A percentile compares a stretch with the other conserved stretches of the same genome.
Conservation (phyloP, 352 stramenopile genomes). For the Phytophthora colocasiae region DNA sequence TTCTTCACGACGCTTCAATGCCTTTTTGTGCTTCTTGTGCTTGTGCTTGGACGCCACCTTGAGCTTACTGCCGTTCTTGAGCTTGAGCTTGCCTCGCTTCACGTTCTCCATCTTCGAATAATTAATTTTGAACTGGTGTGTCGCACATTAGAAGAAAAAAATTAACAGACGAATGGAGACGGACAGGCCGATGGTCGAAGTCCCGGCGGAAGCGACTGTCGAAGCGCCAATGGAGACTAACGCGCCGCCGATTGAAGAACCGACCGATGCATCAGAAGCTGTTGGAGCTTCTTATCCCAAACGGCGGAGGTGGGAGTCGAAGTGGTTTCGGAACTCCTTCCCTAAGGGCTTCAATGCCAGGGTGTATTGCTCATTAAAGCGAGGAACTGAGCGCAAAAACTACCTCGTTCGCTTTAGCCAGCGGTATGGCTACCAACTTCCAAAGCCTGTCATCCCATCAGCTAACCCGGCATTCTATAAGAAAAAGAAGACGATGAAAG, state of each 20-base stretch:
- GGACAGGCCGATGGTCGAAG: slow-evolving; percentile 1
- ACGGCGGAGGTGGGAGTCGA: too few relatives aligned
- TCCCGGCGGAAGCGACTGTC: neutral
- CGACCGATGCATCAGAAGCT: too few relatives aligned
- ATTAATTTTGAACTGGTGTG: neutral
- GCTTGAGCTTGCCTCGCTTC: slow-evolving; percentile 86
- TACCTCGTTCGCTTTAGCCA: slow-evolving; percentile 20
- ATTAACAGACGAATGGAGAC: slow-evolving; percentile 28
- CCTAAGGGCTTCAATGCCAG: slow-evolving; percentile 22
- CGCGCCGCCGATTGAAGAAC: too few relatives aligned
- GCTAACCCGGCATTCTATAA: neutral
- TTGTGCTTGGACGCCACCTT: slow-evolving; percentile 63
- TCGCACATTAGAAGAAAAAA: slow-evolving; percentile 5
- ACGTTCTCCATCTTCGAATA: slow-evolving; percentile 67
- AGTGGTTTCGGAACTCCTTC: neutral
- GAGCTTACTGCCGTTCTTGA: slow-evolving; percentile 72
- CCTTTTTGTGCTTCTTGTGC: slow-evolving; percentile 68
- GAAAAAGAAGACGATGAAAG: neutral
- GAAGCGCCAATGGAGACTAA: neutral
- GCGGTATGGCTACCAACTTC: slow-evolving; percentile 3
- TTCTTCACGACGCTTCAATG: slow-evolving; percentile 46
- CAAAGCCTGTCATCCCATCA: neutral
- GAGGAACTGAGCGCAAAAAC: slow-evolving; percentile 21
- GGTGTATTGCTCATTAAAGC: slow-evolving; percentile 15
- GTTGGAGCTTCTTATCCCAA: too few relatives aligned